Percentiles rank a stretch among this genome's conserved stretches.
These are phyloP conservation scores for Trametes punicea DNA, from an alignment of 768 basidiomycete species.

Conservation along the genomic window DNA sequence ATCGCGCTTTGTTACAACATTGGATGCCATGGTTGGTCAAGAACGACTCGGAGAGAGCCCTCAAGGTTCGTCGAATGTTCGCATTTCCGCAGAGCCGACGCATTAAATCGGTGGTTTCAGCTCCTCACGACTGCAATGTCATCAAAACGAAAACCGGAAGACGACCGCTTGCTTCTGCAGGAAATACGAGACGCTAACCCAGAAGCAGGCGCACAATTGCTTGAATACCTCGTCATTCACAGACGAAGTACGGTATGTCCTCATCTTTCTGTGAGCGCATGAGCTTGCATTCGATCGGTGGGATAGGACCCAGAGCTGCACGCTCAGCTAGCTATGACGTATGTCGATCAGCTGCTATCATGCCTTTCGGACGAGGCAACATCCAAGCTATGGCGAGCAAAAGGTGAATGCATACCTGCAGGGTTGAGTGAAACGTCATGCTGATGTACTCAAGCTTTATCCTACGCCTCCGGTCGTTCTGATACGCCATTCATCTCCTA, in stretches of 20 bases:
- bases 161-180: slow-evolving; percentile 56
- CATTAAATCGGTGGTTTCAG: slow-evolving; percentile 33
- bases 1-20: slow-evolving; percentile 58
- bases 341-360: slow-evolving; percentile 50
- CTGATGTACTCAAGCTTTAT: slow-evolving; percentile 20
- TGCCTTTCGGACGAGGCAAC: slow-evolving; percentile 49
- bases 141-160: slow-evolving; percentile 56
- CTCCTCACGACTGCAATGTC: slow-evolving; percentile 55
- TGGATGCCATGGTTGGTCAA: slow-evolving; percentile 83
- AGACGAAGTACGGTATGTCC: slow-evolving; percentile 55
- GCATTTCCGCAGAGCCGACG: background rate
- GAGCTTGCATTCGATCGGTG: background rate
- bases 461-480: slow-evolving; percentile 28
- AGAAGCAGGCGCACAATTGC: slow-evolving; percentile 63
- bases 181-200: slow-evolving; percentile 55
- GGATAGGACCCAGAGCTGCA: slow-evolving; percentile 61
- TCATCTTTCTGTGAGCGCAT: background rate
- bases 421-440: background rate
- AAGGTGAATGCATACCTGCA: slow-evolving; percentile 42
- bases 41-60: slow-evolving; percentile 62
- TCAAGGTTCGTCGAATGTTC: slow-evolving; percentile 49
- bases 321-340: slow-evolving; percentile 56
- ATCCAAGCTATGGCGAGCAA: slow-evolving; percentile 67
- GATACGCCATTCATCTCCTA: slow-evolving; percentile 60
- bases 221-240: slow-evolving; percentile 79